Evolutionary conservation across 305 asterid species (phyloP), one percentile per base, ranked within the genome.

Genomic region (Solanum hybrid): DNA sequence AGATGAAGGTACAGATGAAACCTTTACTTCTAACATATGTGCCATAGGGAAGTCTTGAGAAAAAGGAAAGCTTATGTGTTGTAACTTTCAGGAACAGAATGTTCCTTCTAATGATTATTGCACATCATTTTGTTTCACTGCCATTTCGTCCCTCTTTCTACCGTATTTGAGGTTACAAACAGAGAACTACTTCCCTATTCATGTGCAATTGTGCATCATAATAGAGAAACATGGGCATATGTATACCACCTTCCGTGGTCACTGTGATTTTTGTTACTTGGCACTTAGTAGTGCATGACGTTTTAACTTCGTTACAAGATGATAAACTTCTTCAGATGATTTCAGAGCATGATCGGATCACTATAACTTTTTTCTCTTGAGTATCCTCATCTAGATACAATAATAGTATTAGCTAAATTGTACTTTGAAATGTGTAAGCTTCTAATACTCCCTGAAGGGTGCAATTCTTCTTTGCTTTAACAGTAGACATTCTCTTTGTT

Each of bases 1-100:
- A 92, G 89, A 93, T 92, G 91, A 96, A 95, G 98, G 99, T 96
- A 94, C 22, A 37, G 31, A 29, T 45, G 88, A 84, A 84, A 22
- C 39, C 76, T 84, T 45, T 27, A 45, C 75, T 45, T 84, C 37
- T 29, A 45, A 57, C 33, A 27, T 10, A 26, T 41, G 73, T 83
- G 87, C 73, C 29, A 45, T 41, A 41, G 27, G 10, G 29, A 41
- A 29, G 39, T 45, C 88, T 51, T 29, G 39, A 15, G 22, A 15
- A 51, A 51, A 51, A 57, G 88, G 75, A 84, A 84, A 29, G 88
- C 27, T 41, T 45, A 45, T 83, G 39, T 29, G 41, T 84, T 17
- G 11, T 17, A 31, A 20, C 73, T 41, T 82, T 82, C 33, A 41
- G 87, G 73, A 41, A 41, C 33, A 82, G 15, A 41, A 41, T 41